Evolutionary conservation across 2,329 filamentous ascomycete genomes (phyloP), one percentile per base, ranked within the genome.

Genomic region (Tothia fuscella): DNA sequence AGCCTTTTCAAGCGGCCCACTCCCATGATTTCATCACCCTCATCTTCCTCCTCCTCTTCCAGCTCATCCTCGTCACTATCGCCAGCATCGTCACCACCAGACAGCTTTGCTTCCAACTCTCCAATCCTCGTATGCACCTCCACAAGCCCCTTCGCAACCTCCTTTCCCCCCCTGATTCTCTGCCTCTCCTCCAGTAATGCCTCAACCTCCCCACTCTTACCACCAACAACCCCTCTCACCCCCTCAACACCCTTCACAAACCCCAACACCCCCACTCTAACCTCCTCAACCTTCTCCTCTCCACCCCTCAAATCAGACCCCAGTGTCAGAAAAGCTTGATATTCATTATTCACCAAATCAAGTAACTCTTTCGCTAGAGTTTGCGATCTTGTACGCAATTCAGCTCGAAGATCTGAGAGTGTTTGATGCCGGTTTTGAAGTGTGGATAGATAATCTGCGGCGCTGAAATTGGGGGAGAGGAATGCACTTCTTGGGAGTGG

Each of bases 321-420:
- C 0, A 98, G 65, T 0, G 79, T 80, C 4, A 98, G 63, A 52
- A 98, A 98, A 44, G 89, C 82, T 36, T 86, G 81, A 58, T 98
- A 96, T 61, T 98, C 93, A 39, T 81, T 75, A 56, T 98, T 98
- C 50, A 98, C 91, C 6, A 98, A 75, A 63, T 95, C 89, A 14
- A 98, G 71, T 3, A 98, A 71, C 64, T 98, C 91, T 48, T 81
- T 76, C 53, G 80, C 83, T 47, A 98, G 79, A 16, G 80, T 72
- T 51, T 83, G 76, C 50, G 80, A 84, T 40, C 93, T 74, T 45
- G 87, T 76, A 33, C 88, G 80, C 13, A 98, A 70, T 55, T 98
- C 93, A 4, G 80, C 66, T 26, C 89, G 84, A 24, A 98, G 70
- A 59, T 98, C 91, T 57, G 94, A 88, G 36, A 98, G 82, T 0